A percentile compares a stretch with the other conserved stretches of the same genome.
Conservation (phyloP, 192 early-diverging fungal genomes). For the Cladochytrium replicatum region DNA sequence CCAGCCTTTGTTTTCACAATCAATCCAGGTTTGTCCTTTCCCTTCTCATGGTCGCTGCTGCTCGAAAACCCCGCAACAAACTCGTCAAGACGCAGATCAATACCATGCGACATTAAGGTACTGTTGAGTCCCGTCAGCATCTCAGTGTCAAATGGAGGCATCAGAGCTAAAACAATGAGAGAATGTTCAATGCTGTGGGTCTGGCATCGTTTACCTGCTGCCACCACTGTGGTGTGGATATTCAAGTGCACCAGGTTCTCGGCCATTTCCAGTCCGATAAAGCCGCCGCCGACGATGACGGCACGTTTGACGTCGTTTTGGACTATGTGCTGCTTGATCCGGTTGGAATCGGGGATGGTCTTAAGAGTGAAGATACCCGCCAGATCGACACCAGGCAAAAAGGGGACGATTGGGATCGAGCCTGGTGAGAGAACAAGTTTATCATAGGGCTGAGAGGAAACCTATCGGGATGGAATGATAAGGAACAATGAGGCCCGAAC, state of each 20-base stretch:
- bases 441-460: not conserved
- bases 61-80: slow-evolving; percentile 3
- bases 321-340: not conserved
- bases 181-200: no score
- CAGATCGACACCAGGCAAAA: slow-evolving; percentile 3
- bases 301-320: slow-evolving; percentile 4
- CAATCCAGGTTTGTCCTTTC: slow-evolving; percentile 2
- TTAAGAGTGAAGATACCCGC: slow-evolving; percentile 4
- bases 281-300: slow-evolving; percentile 1
- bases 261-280: slow-evolving; percentile 10
- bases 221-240: not conserved
- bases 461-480: not conserved
- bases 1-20: not conserved
- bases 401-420: not conserved
- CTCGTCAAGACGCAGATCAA: slow-evolving; percentile 1
- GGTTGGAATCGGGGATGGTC: slow-evolving; percentile 1
- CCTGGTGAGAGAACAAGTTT: slow-evolving; percentile 5
- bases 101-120: not conserved
- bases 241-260: not conserved
- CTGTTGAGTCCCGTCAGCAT: not conserved
- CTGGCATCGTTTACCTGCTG: no score
- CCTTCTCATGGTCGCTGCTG: no score
- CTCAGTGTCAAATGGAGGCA: slow-evolving; percentile 5
- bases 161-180: not conserved
- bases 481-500: not conserved